Base-by-base conservation (phyloP, 306 rosid species). In the Begonia masoniana region DNA sequence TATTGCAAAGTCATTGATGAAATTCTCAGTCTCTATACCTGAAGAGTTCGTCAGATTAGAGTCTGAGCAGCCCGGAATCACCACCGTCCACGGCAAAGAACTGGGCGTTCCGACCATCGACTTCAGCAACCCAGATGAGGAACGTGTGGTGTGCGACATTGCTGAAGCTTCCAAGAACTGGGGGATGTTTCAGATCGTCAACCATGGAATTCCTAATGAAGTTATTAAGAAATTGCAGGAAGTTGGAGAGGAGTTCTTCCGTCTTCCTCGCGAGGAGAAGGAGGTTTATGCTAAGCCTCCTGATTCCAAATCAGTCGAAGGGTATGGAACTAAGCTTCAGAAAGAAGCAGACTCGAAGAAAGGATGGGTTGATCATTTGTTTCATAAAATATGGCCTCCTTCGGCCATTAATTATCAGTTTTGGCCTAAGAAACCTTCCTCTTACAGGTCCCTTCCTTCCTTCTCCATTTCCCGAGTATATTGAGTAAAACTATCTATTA, bases 321-420 rank as follows among this genome's bases (percentile, higher is more conserved):
- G 96, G 1, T 87, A 83, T 13, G 91, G 94, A 0, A 70, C 94
- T 0, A 36, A 14, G 59, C 78, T 81, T 45, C 71, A 76, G 56
- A 87, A 80, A 48, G 94, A 87, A 49, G 3, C 57, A 3, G 79
- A 76, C 12, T 86, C 79, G 2, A 83, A 78, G 52, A 74, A 74
- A 55, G 91, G 85, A 0, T 87, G 96, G 96, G 91, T 81, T 9
- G 96, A 81, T 21, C 94, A 87, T 77, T 61, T 87, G 60, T 87
- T 83, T 47, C 94, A 78, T 23, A 58, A 26, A 41, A 53, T 83
- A 0, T 83, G 94, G 87, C 94, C 96, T 9, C 66, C 72, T 64
- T 67, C 91, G 5, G 56, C 74, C 43, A 53, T 83, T 31, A 71
- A 83, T 54, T 61, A 73, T 55, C 63, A 48, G 7, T 76, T 84